These are phyloP conservation scores for Mycena filopes DNA, from an alignment of 768 basidiomycete genomes.

Conservation along the genomic window DNA sequence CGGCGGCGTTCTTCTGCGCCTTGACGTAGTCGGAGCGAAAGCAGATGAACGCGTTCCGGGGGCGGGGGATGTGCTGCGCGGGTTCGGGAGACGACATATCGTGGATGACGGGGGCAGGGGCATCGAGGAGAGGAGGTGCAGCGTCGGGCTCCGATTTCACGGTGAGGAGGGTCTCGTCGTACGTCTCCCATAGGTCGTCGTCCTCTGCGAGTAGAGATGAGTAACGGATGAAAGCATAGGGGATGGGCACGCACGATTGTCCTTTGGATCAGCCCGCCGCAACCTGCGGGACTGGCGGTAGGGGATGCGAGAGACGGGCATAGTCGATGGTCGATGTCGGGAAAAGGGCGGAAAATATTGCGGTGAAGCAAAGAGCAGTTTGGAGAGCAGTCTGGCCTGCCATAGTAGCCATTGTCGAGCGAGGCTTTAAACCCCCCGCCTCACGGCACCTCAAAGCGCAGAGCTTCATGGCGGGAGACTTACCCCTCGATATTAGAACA, in stretches of 20 bases:
- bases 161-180: conserved; percentile 13
- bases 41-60: conserved; percentile 67
- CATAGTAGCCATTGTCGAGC: too few relatives aligned
- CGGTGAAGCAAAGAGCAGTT: too few relatives aligned
- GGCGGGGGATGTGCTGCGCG: conserved; percentile 52
- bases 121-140: neutral
- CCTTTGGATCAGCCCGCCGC: neutral
- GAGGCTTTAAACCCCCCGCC: too few relatives aligned
- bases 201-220: neutral
- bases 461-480: too few relatives aligned
- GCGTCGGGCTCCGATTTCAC: conserved; percentile 6
- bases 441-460: too few relatives aligned
- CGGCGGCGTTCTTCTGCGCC: conserved; percentile 23
- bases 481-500: too few relatives aligned
- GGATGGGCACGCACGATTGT: neutral
- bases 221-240: neutral
- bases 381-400: too few relatives aligned
- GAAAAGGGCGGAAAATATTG: too few relatives aligned
- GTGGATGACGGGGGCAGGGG: neutral
- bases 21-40: conserved; percentile 58
- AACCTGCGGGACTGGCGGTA: conserved; percentile 24
- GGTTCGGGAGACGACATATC: neutral
- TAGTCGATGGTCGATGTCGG: neutral
- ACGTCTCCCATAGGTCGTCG: conserved; percentile 22
- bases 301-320: conserved; percentile 22